Percentiles rank a stretch among this genome's conserved stretches.
phyloP scores from a whole-genome alignment of 2,329 filamentous ascomycete species.

The Aspergillus amoenus region DNA sequence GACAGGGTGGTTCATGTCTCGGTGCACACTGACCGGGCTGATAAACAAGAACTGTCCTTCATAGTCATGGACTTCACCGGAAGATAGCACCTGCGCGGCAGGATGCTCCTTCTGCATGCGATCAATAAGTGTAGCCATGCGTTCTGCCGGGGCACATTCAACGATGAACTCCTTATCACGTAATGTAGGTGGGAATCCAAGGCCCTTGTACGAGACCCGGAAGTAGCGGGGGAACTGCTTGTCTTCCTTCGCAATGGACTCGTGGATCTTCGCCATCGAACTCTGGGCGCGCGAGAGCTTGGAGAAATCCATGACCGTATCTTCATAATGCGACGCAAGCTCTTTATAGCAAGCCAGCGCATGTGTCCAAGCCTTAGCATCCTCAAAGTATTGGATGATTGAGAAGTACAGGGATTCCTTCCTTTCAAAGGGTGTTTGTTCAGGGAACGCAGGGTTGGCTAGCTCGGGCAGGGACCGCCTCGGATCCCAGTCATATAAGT shows the following conservation, averaged over 20 bases:
- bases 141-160: conserved; percentile 75
- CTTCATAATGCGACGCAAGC: conserved; percentile 86
- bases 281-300: conserved; percentile 87
- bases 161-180: conserved; percentile 92
- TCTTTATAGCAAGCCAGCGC: conserved; percentile 87
- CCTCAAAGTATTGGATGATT: conserved; percentile 93
- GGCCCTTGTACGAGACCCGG: conserved; percentile 82
- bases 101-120: conserved; percentile 91
- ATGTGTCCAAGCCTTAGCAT: conserved; percentile 90
- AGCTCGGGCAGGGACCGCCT: conserved; percentile 65
- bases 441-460: conserved; percentile 72
- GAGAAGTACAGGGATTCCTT: conserved; percentile 91
- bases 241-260: conserved; percentile 79
- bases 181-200: conserved; percentile 78
- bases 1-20: conserved; percentile 77
- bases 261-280: conserved; percentile 89
- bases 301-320: conserved; percentile 82
- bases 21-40: conserved; percentile 75
- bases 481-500: conserved; percentile 89
- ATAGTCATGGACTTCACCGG: conserved; percentile 70
- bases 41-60: conserved; percentile 91
- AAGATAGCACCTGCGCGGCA: conserved; percentile 74
- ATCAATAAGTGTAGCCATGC: conserved; percentile 79
- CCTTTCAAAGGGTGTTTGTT: conserved; percentile 85
- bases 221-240: conserved; percentile 82